phyloP scores from a whole-genome alignment of 192 early-diverging fungal species.

The Entomortierella chlamydospora region DNA sequence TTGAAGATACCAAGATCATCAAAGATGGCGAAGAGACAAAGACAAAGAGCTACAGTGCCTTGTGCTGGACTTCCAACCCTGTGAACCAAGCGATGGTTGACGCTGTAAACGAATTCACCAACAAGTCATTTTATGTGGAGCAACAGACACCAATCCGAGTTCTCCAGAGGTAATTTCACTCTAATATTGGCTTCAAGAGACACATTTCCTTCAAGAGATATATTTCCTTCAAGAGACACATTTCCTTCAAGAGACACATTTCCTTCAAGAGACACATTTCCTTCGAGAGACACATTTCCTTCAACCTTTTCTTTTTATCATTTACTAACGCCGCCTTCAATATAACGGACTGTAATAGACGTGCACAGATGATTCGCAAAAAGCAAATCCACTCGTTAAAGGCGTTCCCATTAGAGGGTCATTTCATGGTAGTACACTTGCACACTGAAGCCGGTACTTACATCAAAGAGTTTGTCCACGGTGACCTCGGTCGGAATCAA shows the following conservation, averaged over 20 bases:
- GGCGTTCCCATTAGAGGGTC: slow-evolving; percentile 59
- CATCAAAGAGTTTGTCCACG: slow-evolving; percentile 96
- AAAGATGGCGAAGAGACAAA: slow-evolving; percentile 83
- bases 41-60: slow-evolving; percentile 76
- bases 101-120: slow-evolving; percentile 63
- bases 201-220: too few species aligned
- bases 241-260: too few species aligned
- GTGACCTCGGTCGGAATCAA: slow-evolving; percentile 87
- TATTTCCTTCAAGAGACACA: too few species aligned
- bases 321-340: not conserved
- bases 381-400: slow-evolving; percentile 64
- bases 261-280: too few species aligned
- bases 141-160: slow-evolving; percentile 83
- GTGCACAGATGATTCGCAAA: slow-evolving; percentile 68
- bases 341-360: slow-evolving; percentile 20
- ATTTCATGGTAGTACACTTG: slow-evolving; percentile 73
- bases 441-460: slow-evolving; percentile 90
- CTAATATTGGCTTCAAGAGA: too few species aligned
- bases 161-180: slow-evolving; percentile 65
- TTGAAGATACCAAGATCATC: slow-evolving; percentile 68
- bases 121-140: slow-evolving; percentile 62
- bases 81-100: slow-evolving; percentile 64
- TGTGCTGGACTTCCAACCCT: slow-evolving; percentile 73
- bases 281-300: too few species aligned
- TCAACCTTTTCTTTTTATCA: too few species aligned